Percentiles rank a stretch among this genome's conserved stretches.
Evolutionary conservation across 2,329 filamentous ascomycete species (phyloP).

Genomic region (Xylariaceae sp.): DNA sequence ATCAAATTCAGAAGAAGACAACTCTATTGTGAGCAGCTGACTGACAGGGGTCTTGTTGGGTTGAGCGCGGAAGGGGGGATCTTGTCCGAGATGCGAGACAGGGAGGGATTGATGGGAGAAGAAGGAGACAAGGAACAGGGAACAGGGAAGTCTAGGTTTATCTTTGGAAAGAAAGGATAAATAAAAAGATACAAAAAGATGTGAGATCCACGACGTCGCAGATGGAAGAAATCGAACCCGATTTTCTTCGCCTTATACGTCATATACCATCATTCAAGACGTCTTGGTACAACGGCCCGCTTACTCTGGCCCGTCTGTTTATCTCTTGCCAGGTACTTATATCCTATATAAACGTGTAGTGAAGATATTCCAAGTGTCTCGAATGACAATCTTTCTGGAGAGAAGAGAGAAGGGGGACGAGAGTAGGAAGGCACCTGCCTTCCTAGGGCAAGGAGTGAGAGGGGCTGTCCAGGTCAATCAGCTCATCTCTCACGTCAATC

Average conservation of each 20-base stretch:
- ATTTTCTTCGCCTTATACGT: neutral
- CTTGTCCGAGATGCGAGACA: too few relatives aligned
- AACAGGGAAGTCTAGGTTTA: neutral
- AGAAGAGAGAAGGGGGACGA: too few relatives aligned
- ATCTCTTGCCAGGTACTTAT: too few relatives aligned
- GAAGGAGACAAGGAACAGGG: constrained; percentile 1
- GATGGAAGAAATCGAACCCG: too few relatives aligned
- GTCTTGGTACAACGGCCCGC: neutral
- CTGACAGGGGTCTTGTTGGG: neutral
- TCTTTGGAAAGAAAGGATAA: neutral
- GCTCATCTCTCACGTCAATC: too few relatives aligned
- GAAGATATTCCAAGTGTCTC: too few relatives aligned
- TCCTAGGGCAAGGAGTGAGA: too few relatives aligned
- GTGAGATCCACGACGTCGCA: neutral
- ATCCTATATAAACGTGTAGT: too few relatives aligned
- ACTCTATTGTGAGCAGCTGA: neutral
- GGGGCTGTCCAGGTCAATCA: too few relatives aligned
- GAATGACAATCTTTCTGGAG: too few relatives aligned
- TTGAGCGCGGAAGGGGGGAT: too few relatives aligned
- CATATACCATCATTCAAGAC: neutral
- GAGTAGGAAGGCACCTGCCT: too few relatives aligned
- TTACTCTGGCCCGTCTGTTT: neutral
- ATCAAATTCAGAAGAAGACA: neutral
- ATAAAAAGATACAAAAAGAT: neutral
- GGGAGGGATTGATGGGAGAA: neutral